These are phyloP conservation scores for Darksidea phi DNA, from an alignment of 495 filamentous ascomycete genomes.

Conservation along the genomic window DNA sequence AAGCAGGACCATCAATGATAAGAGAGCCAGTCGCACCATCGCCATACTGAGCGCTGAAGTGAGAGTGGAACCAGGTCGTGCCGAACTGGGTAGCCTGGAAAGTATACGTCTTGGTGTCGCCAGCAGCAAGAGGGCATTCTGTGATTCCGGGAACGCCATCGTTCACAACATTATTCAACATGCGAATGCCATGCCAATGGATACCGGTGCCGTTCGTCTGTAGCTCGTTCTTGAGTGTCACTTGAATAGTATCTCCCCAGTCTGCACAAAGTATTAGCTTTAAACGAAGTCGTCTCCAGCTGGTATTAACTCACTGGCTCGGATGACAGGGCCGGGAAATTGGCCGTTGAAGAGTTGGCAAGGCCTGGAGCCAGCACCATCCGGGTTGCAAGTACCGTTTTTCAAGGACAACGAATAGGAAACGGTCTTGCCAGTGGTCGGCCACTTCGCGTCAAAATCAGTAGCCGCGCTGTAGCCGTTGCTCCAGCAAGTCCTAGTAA, in stretches of 20 bases:
- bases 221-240: conserved; percentile 41
- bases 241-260: conserved; percentile 42
- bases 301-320: conserved; percentile 30
- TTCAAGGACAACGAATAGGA: conserved; percentile 31
- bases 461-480: conserved; percentile 35
- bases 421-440: conserved; percentile 33
- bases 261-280: conserved; percentile 20
- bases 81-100: conserved; percentile 44
- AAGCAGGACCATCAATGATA: conserved; percentile 43
- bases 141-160: conserved; percentile 45
- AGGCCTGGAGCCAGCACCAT: conserved; percentile 26
- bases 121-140: conserved; percentile 44
- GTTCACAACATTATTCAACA: conserved; percentile 32
- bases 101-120: conserved; percentile 41
- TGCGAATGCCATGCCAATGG: conserved; percentile 45
- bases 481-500: conserved; percentile 35
- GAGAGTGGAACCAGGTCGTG: conserved; percentile 45
- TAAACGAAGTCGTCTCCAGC: neutral
- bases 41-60: conserved; percentile 42
- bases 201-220: conserved; percentile 41
- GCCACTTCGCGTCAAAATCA: conserved; percentile 40
- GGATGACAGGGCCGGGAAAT: conserved; percentile 40
- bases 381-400: conserved; percentile 36
- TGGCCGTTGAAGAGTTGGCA: conserved; percentile 41
- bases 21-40: conserved; percentile 42